Conservation (phyloP, 116 monocot genomes). For the Dioscorea cayenensis region DNA sequence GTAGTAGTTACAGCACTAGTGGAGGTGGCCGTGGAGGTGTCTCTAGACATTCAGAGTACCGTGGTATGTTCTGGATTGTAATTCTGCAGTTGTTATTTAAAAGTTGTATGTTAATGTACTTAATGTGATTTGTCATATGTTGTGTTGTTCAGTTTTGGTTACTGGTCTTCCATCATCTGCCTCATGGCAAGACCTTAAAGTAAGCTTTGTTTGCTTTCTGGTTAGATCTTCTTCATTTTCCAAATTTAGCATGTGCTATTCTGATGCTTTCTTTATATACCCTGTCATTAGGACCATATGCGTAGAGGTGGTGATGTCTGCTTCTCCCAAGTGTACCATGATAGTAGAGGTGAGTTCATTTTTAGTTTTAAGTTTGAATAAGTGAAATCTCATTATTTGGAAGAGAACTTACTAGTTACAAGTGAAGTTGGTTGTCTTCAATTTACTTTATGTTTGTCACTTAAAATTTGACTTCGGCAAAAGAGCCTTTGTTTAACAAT, state of each 20-base stretch:
- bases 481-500: no score
- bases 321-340: constrained; percentile 69
- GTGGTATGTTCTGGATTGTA: constrained; percentile 28
- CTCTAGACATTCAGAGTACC: constrained; percentile 66
- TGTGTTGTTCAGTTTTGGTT: constrained; percentile 52
- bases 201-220: constrained; percentile 6
- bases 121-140: background rate
- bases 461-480: no score
- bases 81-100: background rate
- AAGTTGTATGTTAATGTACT: background rate
- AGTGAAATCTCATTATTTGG: no score
- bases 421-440: no score
- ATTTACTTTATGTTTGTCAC: no score
- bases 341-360: constrained; percentile 47
- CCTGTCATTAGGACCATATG: constrained; percentile 79
- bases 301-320: constrained; percentile 79
- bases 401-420: no score
- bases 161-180: constrained; percentile 87
- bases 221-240: background rate
- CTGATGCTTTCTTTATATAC: background rate
- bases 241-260: background rate
- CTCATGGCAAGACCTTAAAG: constrained; percentile 93
- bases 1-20: constrained; percentile 44
- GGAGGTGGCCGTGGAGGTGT: constrained; percentile 56
- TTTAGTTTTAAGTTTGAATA: no score